These are phyloP conservation scores for Seiridium cupressi DNA, from an alignment of 2,329 filamentous ascomycete genomes.

Conservation along the genomic window DNA sequence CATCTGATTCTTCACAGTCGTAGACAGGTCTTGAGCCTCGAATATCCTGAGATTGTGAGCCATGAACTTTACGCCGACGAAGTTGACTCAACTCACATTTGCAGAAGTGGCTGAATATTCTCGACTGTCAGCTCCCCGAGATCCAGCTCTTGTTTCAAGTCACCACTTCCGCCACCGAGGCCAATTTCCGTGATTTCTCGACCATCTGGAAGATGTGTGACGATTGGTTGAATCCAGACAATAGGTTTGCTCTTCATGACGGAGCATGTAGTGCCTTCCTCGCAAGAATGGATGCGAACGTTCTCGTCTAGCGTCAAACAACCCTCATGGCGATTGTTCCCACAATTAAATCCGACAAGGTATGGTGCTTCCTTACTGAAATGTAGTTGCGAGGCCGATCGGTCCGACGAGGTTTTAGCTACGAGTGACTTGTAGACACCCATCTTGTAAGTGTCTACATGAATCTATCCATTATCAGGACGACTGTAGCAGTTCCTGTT, in stretches of 20 bases:
- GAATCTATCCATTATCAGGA: constrained; percentile 49
- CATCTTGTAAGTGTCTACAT: constrained; percentile 80
- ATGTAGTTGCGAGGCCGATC: constrained; percentile 38
- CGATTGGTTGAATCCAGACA: constrained; percentile 76
- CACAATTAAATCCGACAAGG: constrained; percentile 71
- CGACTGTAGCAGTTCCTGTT: not conserved
- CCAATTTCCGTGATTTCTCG: constrained; percentile 70
- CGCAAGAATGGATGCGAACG: constrained; percentile 81
- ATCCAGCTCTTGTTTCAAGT: constrained; percentile 67
- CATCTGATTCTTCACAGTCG: constrained; percentile 19
- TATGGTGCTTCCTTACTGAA: constrained; percentile 60
- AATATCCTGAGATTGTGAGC: constrained; percentile 16
- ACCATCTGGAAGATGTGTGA: constrained; percentile 61
- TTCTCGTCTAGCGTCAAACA: constrained; percentile 65
- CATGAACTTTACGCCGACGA: no score
- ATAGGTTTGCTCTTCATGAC: constrained; percentile 47
- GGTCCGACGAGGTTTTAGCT: constrained; percentile 37
- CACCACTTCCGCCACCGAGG: constrained; percentile 75
- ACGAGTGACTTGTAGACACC: constrained; percentile 67
- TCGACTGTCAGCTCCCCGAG: constrained; percentile 57
- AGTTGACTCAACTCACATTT: constrained; percentile 29
- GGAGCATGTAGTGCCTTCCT: constrained; percentile 65
- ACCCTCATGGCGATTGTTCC: constrained; percentile 67
- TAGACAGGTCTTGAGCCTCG: constrained; percentile 13
- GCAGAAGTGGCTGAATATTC: constrained; percentile 48